These are phyloP conservation scores for Ogataea hybrid DNA, from an alignment of 1,139 yeast genomes.

Conservation along the genomic window DNA sequence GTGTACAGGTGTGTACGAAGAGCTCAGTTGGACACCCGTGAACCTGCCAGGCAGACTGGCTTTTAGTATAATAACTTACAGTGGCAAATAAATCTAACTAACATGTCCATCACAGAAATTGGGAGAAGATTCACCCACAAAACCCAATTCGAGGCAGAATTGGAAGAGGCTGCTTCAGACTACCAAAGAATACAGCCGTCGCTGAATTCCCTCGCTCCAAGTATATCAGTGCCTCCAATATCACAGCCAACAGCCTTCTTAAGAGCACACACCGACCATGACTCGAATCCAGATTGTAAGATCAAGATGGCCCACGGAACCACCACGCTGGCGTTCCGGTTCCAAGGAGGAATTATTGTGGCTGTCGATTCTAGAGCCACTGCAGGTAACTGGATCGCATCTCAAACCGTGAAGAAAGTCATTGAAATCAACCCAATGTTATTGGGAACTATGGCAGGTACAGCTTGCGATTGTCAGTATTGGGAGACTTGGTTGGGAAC, in stretches of 20 bases:
- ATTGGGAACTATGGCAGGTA: conserved; percentile 99
- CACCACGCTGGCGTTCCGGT: conserved; percentile 93
- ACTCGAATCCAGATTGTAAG: conserved; percentile 86
- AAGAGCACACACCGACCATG: conserved; percentile 97
- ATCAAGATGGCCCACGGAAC: conserved; percentile 99
- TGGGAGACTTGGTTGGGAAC: conserved; percentile 99
- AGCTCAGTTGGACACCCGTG: background rate
- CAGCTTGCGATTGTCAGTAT: conserved; percentile 99
- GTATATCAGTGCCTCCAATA: conserved; percentile 76
- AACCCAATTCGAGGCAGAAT: conserved; percentile 31
- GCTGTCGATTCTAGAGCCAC: conserved; percentile 99
- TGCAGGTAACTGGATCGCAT: conserved; percentile 98
- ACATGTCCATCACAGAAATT: conserved; percentile 38
- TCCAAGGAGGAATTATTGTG: conserved; percentile 92
- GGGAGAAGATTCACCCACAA: conserved; percentile 38
- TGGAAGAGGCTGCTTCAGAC: conserved; percentile 32
- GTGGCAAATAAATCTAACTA: conserved; percentile 10
- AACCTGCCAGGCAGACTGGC: background rate
- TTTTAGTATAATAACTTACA: conserved; percentile 1
- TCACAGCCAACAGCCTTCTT: conserved; percentile 91
- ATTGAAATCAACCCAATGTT: conserved; percentile 94
- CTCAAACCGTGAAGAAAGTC: conserved; percentile 96
- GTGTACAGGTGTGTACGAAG: conserved; percentile 1
- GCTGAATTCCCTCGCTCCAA: conserved; percentile 52
- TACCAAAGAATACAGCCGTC: conserved; percentile 18